Evolutionary conservation across 2,329 filamentous ascomycete species (phyloP), one percentile per base, ranked within the genome.

Genomic region (Stagonosporopsis chrysanthemi): DNA sequence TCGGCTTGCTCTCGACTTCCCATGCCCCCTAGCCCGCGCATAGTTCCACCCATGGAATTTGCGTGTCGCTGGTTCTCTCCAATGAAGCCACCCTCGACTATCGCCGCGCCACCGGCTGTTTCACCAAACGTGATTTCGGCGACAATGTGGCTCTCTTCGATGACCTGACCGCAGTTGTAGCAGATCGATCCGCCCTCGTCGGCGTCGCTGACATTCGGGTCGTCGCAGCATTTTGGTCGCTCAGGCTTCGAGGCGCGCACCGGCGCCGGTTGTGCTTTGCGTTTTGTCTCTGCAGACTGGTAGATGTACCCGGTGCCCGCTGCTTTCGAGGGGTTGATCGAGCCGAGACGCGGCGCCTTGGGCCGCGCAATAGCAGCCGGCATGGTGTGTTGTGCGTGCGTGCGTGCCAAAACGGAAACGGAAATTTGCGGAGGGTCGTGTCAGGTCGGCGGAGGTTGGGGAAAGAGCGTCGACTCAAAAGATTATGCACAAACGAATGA

Each of bases 61-160:
- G 90, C 89, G 69, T 91, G 88, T 23, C 90, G 91, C 72, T 97
- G 92, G 74, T 93, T 91, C 57, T 92, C 90, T 51, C 88, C 89
- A 59, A 99, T 87, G 72, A 89, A 96, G 61, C 89, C 93, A 74
- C 95, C 95, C 75, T 97, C 92, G 17, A 97, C 92, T 47, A 96
- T 86, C 49, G 94, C 93, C 45, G 91, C 92, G 69, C 95, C 95
- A 31, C 87, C 88, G 0, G 91, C 87, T 26, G 87, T 90, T 80
- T 99, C 94, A 63, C 92, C 92, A 71, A 98, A 99, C 22, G 89
- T 89, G 61, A 98, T 86, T 75, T 99, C 95, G 45, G 92, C 86
- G 56, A 97, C 93, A 61, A 98, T 97, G 71, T 96, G 92, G 73
- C 87, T 88, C 72, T 96, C 90, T 66, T 90, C 89, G 53, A 94